A percentile compares a stretch with the other conserved stretches of the same genome.
Evolutionary conservation across 2,329 filamentous ascomycete genomes (phyloP).

Genomic region (Aspergillus tamarii): DNA sequence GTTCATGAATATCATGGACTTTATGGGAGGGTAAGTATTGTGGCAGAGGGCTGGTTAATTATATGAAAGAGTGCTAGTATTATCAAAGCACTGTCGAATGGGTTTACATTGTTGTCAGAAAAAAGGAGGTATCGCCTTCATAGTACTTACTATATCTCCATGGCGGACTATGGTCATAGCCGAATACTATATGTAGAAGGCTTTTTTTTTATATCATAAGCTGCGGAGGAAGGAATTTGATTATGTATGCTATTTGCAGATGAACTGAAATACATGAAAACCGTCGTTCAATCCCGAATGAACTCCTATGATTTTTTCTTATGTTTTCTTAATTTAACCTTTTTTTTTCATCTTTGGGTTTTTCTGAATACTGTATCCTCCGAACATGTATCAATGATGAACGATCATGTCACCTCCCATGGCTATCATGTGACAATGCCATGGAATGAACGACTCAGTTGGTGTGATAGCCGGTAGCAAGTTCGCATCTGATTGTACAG

Average conservation of each 20-base stretch:
- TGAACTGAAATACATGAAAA: neutral
- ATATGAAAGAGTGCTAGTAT: too few relatives aligned
- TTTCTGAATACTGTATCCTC: neutral
- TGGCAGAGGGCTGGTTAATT: too few relatives aligned
- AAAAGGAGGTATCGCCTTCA: neutral
- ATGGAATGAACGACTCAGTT: slow-evolving; percentile 10
- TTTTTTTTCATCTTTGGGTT: neutral
- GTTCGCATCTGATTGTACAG: slow-evolving; percentile 26
- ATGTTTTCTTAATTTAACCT: neutral
- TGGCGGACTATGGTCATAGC: neutral
- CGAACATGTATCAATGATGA: neutral
- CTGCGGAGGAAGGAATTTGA: neutral
- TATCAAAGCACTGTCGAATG: too few relatives aligned
- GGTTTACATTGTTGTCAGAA: too few relatives aligned
- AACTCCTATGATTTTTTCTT: neutral
- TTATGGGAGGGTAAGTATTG: neutral
- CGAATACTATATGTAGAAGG: neutral
- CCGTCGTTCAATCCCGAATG: neutral
- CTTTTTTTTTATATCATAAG: neutral
- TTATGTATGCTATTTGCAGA: neutral
- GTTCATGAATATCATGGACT: neutral
- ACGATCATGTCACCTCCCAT: neutral
- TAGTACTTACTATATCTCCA: neutral
- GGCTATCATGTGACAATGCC: neutral
- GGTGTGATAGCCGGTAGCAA: slow-evolving; percentile 23